These are phyloP conservation scores for Metroxylon sagu DNA, from an alignment of 176 grass and related monocot genomes.

Conservation along the genomic window DNA sequence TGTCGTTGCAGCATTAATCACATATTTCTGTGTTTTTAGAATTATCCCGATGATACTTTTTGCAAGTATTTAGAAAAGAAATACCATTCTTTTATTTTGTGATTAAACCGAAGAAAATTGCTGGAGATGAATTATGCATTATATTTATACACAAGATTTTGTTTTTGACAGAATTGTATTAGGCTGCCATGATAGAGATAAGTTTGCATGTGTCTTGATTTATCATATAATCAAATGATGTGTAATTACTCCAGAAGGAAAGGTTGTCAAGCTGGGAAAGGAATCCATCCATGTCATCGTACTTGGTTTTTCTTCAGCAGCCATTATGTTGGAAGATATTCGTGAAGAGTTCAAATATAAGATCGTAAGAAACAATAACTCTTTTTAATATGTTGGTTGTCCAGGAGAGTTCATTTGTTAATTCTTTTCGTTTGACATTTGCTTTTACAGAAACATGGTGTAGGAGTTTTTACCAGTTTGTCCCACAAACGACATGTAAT, in stretches of 20 bases:
- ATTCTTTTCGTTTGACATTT: conserved; percentile 7
- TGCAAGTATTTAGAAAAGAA: too few species aligned
- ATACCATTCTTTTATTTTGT: too few species aligned
- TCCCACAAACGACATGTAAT: conserved; percentile 50
- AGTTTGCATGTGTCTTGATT: background rate
- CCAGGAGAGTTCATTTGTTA: conserved; percentile 3
- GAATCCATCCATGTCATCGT: conserved; percentile 85
- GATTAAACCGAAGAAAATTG: too few species aligned
- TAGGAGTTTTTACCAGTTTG: conserved; percentile 47
- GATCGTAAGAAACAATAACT: conserved; percentile 32
- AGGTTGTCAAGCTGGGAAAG: conserved; percentile 64
- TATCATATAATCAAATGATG: conserved; percentile 27
- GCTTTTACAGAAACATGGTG: conserved; percentile 40
- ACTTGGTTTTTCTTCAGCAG: conserved; percentile 71
- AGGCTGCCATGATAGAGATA: too few species aligned
- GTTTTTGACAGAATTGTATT: too few species aligned
- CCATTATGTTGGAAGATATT: conserved; percentile 69
- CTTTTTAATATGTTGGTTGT: background rate
- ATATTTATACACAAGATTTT: too few species aligned
- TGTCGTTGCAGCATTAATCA: too few species aligned
- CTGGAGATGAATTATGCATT: too few species aligned
- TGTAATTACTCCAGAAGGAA: conserved; percentile 57
- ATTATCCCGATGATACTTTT: too few species aligned
- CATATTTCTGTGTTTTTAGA: too few species aligned
- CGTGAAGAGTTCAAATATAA: conserved; percentile 66